Conservation (phyloP, 164 flowering plant genomes). For the Nymphaea colorata region DNA sequence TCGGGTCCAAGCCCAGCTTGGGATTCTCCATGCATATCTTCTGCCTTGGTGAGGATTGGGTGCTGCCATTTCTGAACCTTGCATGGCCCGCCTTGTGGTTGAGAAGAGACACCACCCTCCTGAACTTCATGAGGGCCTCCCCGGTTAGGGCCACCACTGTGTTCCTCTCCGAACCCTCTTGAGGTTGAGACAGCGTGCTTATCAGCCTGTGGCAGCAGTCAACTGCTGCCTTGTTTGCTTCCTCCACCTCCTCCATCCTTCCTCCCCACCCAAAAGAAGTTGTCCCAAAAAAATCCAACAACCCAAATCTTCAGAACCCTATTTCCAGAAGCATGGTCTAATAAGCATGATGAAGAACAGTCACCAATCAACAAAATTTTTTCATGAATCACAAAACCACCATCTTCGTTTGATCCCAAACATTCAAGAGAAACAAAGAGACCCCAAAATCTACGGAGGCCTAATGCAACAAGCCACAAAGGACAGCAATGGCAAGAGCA, state of each 20-base stretch:
- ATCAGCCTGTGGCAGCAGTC: constrained; percentile 77
- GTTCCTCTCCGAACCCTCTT: constrained; percentile 42
- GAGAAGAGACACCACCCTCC: constrained; percentile 67
- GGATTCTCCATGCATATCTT: background rate
- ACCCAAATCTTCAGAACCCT: background rate
- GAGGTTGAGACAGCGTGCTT: constrained; percentile 43
- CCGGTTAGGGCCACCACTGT: constrained; percentile 49
- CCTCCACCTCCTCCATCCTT: constrained; percentile 83
- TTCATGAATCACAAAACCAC: background rate
- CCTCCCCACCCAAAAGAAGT: background rate
- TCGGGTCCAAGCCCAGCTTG: background rate
- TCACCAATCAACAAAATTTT: background rate
- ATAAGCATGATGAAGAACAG: background rate
- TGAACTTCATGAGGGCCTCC: constrained; percentile 56
- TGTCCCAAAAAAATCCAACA: background rate
- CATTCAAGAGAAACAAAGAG: background rate
- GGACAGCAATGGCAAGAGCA: background rate
- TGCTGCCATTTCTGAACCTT: constrained; percentile 56
- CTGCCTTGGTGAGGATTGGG: background rate
- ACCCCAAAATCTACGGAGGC: background rate
- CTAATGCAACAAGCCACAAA: background rate
- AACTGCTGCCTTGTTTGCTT: constrained; percentile 69
- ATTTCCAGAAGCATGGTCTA: background rate
- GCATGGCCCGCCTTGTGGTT: constrained; percentile 47
- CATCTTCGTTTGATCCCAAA: background rate